Conservation (phyloP, 2,329 filamentous ascomycete genomes). For the Stachybotrys echinatus region DNA sequence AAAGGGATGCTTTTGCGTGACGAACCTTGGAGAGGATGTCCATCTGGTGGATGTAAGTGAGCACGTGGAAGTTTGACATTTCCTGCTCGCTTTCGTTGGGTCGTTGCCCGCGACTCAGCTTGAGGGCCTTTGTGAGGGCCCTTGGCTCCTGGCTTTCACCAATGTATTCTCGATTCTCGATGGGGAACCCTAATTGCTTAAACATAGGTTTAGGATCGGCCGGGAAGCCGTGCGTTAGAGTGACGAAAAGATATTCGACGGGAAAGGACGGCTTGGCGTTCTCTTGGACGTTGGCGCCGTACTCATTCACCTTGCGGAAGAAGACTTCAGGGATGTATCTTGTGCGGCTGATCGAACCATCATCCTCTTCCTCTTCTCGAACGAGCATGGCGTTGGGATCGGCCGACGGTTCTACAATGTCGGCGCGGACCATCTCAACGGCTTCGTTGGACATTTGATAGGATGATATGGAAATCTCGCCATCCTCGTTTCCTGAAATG, state of each 20-base stretch:
- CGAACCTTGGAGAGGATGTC: constrained; percentile 79
- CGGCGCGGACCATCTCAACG: constrained; percentile 93
- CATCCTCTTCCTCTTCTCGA: constrained; percentile 83
- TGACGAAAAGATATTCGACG: constrained; percentile 93
- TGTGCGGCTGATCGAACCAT: constrained; percentile 60
- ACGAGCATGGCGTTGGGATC: constrained; percentile 94
- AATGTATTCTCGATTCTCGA: constrained; percentile 85
- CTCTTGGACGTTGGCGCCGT: constrained; percentile 92
- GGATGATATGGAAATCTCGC: constrained; percentile 81
- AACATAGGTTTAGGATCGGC: constrained; percentile 74
- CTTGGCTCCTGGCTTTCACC: constrained; percentile 80
- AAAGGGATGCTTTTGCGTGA: constrained; percentile 4
- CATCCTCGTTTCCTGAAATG: constrained; percentile 84
- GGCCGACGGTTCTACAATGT: constrained; percentile 91
- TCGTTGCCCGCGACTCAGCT: constrained; percentile 54
- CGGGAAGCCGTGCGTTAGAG: constrained; percentile 93
- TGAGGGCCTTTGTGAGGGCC: constrained; percentile 62
- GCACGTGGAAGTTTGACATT: constrained; percentile 88
- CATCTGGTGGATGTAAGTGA: constrained; percentile 80
- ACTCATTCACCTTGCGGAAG: constrained; percentile 92
- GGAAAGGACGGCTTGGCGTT: constrained; percentile 96
- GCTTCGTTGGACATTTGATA: constrained; percentile 96
- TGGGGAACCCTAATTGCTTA: constrained; percentile 68
- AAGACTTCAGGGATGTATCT: constrained; percentile 98
- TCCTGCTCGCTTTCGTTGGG: constrained; percentile 57